Evolutionary conservation across 2,329 filamentous ascomycete genomes (phyloP).

Genomic region (Penicillium sp.): DNA sequence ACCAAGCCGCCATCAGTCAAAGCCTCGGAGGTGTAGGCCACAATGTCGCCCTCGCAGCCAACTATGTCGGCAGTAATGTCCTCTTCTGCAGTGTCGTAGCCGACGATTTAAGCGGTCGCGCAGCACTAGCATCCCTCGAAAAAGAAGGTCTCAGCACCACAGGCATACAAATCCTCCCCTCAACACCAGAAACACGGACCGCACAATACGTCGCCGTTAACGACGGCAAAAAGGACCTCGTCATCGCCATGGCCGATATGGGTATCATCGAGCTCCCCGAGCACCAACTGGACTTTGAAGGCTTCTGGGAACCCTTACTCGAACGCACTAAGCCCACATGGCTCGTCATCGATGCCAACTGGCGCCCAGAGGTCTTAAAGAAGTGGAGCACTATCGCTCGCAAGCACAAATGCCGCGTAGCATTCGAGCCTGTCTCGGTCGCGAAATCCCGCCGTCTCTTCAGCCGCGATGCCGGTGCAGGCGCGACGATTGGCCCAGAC

Average conservation of each 20-base stretch:
- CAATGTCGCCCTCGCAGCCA: constrained; percentile 82
- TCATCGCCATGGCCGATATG: constrained; percentile 97
- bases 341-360: constrained; percentile 84
- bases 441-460: constrained; percentile 72
- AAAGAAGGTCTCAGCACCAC: constrained; percentile 57
- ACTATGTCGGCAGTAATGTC: constrained; percentile 61
- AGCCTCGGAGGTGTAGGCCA: constrained; percentile 86
- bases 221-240: constrained; percentile 71
- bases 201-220: constrained; percentile 92
- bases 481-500: constrained; percentile 29
- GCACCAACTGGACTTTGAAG: constrained; percentile 38
- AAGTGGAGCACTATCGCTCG: constrained; percentile 63
- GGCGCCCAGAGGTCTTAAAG: constrained; percentile 61
- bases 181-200: constrained; percentile 58
- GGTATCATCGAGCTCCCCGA: constrained; percentile 60
- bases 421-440: constrained; percentile 84
- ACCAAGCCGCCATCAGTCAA: constrained; percentile 73
- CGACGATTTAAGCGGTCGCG: constrained; percentile 70
- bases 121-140: constrained; percentile 62
- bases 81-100: constrained; percentile 75
- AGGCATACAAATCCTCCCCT: constrained; percentile 56
- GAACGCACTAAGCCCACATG: constrained; percentile 59
- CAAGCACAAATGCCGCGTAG: constrained; percentile 54
- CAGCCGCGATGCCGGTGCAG: constrained; percentile 20
- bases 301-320: constrained; percentile 60